Base-by-base conservation (phyloP, 257 asterid genomes). In the Capsicum rhomboideum region DNA sequence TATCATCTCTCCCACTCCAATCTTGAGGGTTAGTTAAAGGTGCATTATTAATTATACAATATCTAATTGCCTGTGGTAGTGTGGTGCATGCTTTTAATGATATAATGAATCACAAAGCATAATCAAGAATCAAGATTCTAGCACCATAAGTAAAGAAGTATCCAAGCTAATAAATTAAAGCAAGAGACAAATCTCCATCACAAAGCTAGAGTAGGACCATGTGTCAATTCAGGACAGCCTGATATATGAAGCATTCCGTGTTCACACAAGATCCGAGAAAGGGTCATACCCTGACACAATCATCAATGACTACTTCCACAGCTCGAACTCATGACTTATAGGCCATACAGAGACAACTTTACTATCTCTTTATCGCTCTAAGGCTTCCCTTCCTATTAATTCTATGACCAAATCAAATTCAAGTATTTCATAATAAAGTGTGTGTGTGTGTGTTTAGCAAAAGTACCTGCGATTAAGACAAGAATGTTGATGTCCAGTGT, bases 401-500 rank as follows among this genome's bases (percentile, higher is more conserved):
- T 34, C 40, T 34, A 34, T 4, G 40, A 34, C 6, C 2, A 34
- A 34, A 34, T 34, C 40, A 34, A 34, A 34, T 34, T 34, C 40
- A 34, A 34, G 40, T 34, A 34, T 34, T 34, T 5, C 40, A 34
- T 34, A 34, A 5, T 34, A 34, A 34, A 34, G 4, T 3, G 40
- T 34, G 40, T 34, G 40, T 34, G 40, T 34, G 37, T 34, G 40
- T 34, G 40, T 34, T 34, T 34, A 34, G 40, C 2, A 17, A 78
- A 56, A 40, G 44, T 86, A 95, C 98, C 98, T 84, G 99, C 89
- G 2, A 94, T 94, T 67, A 96, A 29, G 3, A 92, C 91, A 55
- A 96, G 98, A 83, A 93, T 90, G 93, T 96, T 93, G 85, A 94
- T 87, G 6, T 94, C 98, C 14, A 94, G 85, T 0, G 84, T 86